phyloP scores from a whole-genome alignment of 805 yeast genomes.

The Saccharomycopsis javanensis region DNA sequence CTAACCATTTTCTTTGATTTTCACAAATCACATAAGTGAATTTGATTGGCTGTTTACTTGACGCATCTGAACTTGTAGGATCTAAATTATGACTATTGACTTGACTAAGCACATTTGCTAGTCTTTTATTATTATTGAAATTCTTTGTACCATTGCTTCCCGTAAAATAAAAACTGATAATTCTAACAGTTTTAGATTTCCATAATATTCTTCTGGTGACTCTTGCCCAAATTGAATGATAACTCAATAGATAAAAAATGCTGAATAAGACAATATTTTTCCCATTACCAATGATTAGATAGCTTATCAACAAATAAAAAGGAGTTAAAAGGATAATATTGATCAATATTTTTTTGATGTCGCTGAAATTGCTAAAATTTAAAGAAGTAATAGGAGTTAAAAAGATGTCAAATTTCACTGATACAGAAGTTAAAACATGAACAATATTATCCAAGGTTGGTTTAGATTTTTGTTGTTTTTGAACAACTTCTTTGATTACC shows the following conservation, averaged over 20 bases:
- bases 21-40: constrained; percentile 90
- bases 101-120: constrained; percentile 32
- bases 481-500: constrained; percentile 40
- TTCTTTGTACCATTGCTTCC: constrained; percentile 62
- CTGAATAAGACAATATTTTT: constrained; percentile 45
- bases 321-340: constrained; percentile 86
- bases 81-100: constrained; percentile 23
- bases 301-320: constrained; percentile 59
- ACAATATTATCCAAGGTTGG: constrained; percentile 86
- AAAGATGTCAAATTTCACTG: constrained; percentile 66
- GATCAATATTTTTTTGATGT: constrained; percentile 67
- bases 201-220: constrained; percentile 78
- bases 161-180: constrained; percentile 69
- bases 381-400: constrained; percentile 70
- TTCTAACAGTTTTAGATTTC: constrained; percentile 66
- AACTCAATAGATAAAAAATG: constrained; percentile 49
- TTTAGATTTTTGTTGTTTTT: constrained; percentile 46
- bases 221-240: constrained; percentile 78
- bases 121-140: constrained; percentile 30
- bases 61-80: constrained; percentile 11
- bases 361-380: constrained; percentile 58
- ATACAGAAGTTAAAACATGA: constrained; percentile 62
- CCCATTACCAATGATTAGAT: constrained; percentile 56
- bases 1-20: constrained; percentile 94
- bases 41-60: constrained; percentile 45